Evolutionary conservation across 495 filamentous ascomycete species (phyloP), one percentile per base, ranked within the genome.

Genomic region (Penicillium antarcticum): DNA sequence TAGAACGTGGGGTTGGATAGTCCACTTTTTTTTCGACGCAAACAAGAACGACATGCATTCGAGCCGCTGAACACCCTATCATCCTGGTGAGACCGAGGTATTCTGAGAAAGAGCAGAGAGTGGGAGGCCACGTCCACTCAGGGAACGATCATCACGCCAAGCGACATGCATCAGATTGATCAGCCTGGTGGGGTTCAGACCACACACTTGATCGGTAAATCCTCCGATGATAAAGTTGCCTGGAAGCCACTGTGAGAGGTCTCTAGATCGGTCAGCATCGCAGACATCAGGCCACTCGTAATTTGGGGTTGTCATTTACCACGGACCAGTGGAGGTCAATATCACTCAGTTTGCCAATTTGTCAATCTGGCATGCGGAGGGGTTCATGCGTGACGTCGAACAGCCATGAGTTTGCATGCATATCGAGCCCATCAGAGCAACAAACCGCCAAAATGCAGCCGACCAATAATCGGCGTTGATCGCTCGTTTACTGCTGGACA

Each of bases 111-210:
- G 18, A 52, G 24, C 21, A 32, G 26, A 18, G 17, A 48, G 10
- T 16, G 32, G 12, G 23, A 35, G 31, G 17, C 17, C 10, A 5
- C 19, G 32, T 31, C 34, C 41, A 42, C 18, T 42, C 29, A 44
- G 19, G 43, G n/a, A 32, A 23, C 42, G 51, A 53, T 62, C 51
- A 49, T 19, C 56, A 17, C 24, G 58, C 56, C 53, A 60, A 62
- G 62, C 33, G 42, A 39, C 23, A 65, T 62, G 48, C 56, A 65
- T 65, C 56, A 60, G 45, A 65, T 60, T 57, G 58, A 62, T 65
- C 62, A 48, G 23, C 14, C 32, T 13, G 45, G 51, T 61, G 57
- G 49, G 39, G 47, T 2, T 18, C 33, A 48, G 46, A 33, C 40
- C 36, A 42, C 39, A 42, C 24, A 52, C 38, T 48, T 50, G 57